Conservation (phyloP, 2,329 filamentous ascomycete genomes). For the Ophiostoma sp. region DNA sequence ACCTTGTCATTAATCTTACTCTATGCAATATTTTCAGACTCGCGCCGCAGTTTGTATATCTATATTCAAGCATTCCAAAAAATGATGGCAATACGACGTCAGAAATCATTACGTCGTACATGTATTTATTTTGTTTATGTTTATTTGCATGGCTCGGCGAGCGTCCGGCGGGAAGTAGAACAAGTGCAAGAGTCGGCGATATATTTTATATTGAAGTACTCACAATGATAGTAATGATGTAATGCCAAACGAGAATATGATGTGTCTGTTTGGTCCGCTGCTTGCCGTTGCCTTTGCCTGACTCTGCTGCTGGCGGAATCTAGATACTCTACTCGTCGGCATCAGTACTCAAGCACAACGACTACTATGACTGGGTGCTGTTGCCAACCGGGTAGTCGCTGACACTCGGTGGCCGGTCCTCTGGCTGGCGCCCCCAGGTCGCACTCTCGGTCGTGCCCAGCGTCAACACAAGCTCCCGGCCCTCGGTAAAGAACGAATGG, state of each 20-base stretch:
- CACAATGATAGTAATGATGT: neutral
- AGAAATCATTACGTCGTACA: neutral
- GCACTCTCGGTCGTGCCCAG: constrained; percentile 55
- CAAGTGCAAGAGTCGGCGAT: neutral
- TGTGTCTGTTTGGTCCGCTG: neutral
- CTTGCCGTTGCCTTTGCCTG: too few species aligned
- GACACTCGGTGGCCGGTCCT: neutral
- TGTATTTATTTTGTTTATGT: too few species aligned
- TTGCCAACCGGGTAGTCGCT: neutral
- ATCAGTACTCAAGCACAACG: neutral
- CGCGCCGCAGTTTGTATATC: neutral
- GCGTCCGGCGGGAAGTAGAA: neutral
- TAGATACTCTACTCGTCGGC: neutral
- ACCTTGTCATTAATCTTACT: neutral
- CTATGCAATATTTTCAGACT: neutral
- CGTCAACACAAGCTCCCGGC: constrained; percentile 57
- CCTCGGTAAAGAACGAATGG: constrained; percentile 62
- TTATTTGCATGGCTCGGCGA: too few species aligned
- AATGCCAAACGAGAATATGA: neutral
- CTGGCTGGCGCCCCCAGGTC: constrained; percentile 12
- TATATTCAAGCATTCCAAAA: neutral
- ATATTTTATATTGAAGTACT: neutral
- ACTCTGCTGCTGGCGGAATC: too few species aligned
- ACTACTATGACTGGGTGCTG: too few species aligned
- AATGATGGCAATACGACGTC: neutral